Conservation (phyloP, 2,329 filamentous ascomycete species). For the Dothideomycetes sp. region DNA sequence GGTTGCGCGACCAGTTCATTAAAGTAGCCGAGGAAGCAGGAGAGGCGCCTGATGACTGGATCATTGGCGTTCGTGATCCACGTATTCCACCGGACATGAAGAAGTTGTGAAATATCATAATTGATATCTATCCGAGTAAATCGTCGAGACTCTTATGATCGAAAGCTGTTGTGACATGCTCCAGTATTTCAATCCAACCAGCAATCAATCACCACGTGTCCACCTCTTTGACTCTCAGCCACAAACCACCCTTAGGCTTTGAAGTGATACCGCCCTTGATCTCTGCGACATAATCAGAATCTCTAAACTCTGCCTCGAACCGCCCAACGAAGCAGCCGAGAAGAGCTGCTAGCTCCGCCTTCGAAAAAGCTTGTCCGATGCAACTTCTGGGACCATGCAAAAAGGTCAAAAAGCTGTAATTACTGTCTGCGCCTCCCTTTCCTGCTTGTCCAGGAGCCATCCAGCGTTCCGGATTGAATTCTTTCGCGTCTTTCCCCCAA, state of each 20-base stretch:
- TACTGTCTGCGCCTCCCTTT: constrained; percentile 61
- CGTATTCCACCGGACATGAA: background rate
- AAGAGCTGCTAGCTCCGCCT: constrained; percentile 74
- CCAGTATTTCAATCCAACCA: too few species aligned
- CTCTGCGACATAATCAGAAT: constrained; percentile 47
- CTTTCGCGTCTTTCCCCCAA: constrained; percentile 65
- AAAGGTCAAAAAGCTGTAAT: constrained; percentile 73
- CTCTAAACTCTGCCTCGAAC: constrained; percentile 59
- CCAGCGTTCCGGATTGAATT: constrained; percentile 76
- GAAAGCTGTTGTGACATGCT: too few species aligned
- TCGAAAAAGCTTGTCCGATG: constrained; percentile 72
- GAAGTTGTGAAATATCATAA: too few species aligned
- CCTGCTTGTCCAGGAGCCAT: constrained; percentile 42
- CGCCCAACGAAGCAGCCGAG: constrained; percentile 65
- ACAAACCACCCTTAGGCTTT: constrained; percentile 61
- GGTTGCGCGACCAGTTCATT: constrained; percentile 12
- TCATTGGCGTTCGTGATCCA: constrained; percentile 17
- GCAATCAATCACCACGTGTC: constrained; percentile 58
- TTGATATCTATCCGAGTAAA: too few species aligned
- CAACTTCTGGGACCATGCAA: constrained; percentile 77
- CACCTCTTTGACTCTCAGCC: constrained; percentile 55
- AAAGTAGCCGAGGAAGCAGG: constrained; percentile 4
- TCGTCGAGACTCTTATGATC: too few species aligned
- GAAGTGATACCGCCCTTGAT: constrained; percentile 63
- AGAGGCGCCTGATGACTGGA: constrained; percentile 15